Evolutionary conservation across 768 basidiomycete genomes (phyloP), one percentile per base, ranked within the genome.

Genomic region (Termitomyces sp.): DNA sequence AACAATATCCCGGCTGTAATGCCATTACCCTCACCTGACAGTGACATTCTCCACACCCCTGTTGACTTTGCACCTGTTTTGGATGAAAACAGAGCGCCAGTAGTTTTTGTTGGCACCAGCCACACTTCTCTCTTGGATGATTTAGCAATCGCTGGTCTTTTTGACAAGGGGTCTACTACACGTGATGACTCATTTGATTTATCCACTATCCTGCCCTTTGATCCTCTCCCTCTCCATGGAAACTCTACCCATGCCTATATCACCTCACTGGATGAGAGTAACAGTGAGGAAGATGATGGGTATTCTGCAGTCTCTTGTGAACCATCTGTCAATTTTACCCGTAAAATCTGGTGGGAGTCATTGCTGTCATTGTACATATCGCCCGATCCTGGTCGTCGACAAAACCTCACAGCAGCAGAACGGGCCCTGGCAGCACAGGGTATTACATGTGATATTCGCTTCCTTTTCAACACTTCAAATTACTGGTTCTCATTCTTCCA

Each of bases 321-420:
- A 57, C 89, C 89, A 7, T 86, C 86, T 9, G 69, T 88, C 35
- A 76, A 79, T 45, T 89, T 88, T 66, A 73, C 76, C 16, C 85
- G 87, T 47, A 83, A 86, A 71, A 84, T 82, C 22, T 90, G 89
- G 89, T 91, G 86, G 85, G 90, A 90, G 63, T 82, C 79, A 4
- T 74, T 91, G 16, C 68, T 89, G 33, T 70, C 73, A 38, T 63
- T 85, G 27, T 89, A 89, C 65, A 53, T 68, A 29, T 74, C 74
- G 16, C 68, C 72, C 7, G 59, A 64, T 54, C 62, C 68, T n/a
- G 59, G 59, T 25, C 69, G 65, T 53, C 66, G 64, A 42, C 69
- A 69, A 53, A 54, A 63, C 29, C 62, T 81, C 20, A 70, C 75
- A 15, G 32, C 67, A 12, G 65, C 74, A 18, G 70, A 81, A 63